These are phyloP conservation scores for Mucor irregularis DNA, from an alignment of 371 early-diverging fungal genomes.

Conservation along the genomic window DNA sequence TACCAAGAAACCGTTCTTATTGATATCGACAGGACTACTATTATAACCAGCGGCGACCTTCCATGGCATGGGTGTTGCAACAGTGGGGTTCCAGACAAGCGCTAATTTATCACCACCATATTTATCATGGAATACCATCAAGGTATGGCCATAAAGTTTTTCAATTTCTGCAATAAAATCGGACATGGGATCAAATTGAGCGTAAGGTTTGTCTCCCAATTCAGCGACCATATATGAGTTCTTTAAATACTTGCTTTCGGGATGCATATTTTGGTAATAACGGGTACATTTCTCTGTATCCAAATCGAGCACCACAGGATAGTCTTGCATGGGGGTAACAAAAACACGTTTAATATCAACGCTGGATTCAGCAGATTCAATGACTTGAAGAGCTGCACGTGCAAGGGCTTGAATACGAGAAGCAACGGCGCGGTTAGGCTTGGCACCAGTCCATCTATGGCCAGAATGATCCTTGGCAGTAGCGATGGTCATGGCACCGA, in stretches of 20 bases:
- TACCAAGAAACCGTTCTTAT: conserved; percentile 55
- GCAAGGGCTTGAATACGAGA: conserved; percentile 66
- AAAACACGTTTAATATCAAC: conserved; percentile 54
- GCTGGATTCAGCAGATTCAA: conserved; percentile 5
- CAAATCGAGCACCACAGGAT: conserved; percentile 66
- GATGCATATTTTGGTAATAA: conserved; percentile 59
- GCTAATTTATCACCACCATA: conserved; percentile 80
- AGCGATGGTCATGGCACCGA: conserved; percentile 65
- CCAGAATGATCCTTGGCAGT: conserved; percentile 65
- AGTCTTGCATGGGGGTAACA: conserved; percentile 70
- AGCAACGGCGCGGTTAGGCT: conserved; percentile 56
- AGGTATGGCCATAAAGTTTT: conserved; percentile 51
- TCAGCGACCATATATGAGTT: conserved; percentile 28
- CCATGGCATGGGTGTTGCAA: conserved; percentile 60
- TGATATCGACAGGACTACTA: conserved; percentile 58
- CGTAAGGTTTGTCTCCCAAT: conserved; percentile 42
- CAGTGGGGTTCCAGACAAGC: conserved; percentile 68
- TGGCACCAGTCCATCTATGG: conserved; percentile 55
- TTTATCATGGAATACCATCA: conserved; percentile 72
- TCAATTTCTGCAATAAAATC: conserved; percentile 64
- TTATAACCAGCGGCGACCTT: conserved; percentile 67
- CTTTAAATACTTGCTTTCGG: conserved; percentile 44
- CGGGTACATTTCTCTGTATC: conserved; percentile 57
- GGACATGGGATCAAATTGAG: conserved; percentile 68
- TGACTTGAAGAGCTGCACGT: conserved; percentile 55